Percentiles rank a stretch among this genome's conserved stretches.
Evolutionary conservation across 495 filamentous ascomycete genomes (phyloP).

Genomic region (Bathelium albidoporum): DNA sequence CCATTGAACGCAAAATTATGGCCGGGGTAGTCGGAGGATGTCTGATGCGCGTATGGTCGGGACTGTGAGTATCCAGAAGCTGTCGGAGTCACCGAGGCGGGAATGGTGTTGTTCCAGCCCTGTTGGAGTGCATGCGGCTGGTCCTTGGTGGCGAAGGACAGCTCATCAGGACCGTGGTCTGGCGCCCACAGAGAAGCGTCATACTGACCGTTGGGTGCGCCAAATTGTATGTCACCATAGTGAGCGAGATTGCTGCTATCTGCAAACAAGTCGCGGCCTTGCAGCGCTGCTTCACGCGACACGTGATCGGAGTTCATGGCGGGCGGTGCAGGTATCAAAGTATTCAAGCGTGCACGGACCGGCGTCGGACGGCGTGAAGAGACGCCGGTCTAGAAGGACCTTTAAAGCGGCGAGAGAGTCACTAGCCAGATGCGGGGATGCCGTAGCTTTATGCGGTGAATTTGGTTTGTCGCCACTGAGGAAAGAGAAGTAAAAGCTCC

Average conservation of each 20-base stretch:
- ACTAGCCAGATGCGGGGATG: background rate
- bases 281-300: background rate
- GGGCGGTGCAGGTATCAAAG: background rate
- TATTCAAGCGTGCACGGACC: background rate
- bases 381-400: background rate
- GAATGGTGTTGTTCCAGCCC: conserved; percentile 12
- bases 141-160: background rate
- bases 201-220: background rate
- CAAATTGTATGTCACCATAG: conserved; percentile 1
- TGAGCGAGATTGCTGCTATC: background rate
- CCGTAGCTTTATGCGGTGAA: background rate
- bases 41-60: background rate
- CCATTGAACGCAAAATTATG: background rate
- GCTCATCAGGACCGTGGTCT: background rate
- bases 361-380: background rate
- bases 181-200: background rate
- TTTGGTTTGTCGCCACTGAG: background rate
- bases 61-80: background rate
- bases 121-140: background rate
- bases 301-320: background rate
- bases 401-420: background rate
- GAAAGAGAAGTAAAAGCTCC: background rate
- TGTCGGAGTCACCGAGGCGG: background rate
- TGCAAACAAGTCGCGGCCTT: background rate
- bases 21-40: background rate